Percentiles rank a stretch among this genome's conserved stretches.
phyloP scores from a whole-genome alignment of 805 yeast species.

The Schizosaccharomyces lindneri region DNA sequence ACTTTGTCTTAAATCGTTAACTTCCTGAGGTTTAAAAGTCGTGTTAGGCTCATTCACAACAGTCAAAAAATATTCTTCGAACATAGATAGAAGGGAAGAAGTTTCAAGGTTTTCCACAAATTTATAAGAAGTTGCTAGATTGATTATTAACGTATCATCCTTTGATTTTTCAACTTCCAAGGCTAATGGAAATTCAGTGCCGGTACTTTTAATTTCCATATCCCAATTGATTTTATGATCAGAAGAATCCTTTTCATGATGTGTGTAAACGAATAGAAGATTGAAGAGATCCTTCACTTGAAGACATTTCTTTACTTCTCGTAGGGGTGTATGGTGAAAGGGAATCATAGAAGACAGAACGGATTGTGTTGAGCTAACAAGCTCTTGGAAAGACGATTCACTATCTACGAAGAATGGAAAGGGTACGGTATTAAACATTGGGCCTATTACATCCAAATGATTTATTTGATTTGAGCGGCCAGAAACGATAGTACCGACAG shows the following conservation, averaged over 20 bases:
- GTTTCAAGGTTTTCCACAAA: not conserved
- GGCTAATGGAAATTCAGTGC: not conserved
- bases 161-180: not conserved
- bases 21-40: too few relatives aligned
- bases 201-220: not conserved
- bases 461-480: not conserved
- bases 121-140: not conserved
- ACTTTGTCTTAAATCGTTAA: too few relatives aligned
- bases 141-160: not conserved
- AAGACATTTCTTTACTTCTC: conserved; percentile 7
- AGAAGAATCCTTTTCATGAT: not conserved
- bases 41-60: too few relatives aligned
- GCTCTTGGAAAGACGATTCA: not conserved
- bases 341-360: conserved; percentile 3
- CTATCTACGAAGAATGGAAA: not conserved
- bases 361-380: not conserved
- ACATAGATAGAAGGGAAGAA: too few relatives aligned
- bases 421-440: conserved; percentile 1
- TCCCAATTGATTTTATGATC: not conserved
- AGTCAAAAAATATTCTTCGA: too few relatives aligned
- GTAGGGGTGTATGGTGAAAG: conserved; percentile 7
- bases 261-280: not conserved
- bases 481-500: not conserved
- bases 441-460: not conserved
- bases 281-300: not conserved